Base-by-base conservation (phyloP, 73 alveolate genomes). In the Durusdinium trenchii region DNA sequence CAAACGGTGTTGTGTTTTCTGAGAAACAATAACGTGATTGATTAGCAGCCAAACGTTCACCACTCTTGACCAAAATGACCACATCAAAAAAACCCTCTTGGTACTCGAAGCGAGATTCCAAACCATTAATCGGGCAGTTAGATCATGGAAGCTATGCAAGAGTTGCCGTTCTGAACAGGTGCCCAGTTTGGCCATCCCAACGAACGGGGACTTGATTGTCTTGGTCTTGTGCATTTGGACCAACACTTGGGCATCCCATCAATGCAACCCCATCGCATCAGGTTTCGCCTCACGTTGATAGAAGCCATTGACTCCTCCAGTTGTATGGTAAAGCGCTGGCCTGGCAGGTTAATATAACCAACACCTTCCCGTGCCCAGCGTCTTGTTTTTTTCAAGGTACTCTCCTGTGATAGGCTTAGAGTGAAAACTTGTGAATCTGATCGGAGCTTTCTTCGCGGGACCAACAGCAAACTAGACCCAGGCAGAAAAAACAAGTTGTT, bases 311-410 rank as follows among this genome's bases (percentile, higher is more conserved):
- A 69, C 87, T 36, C 97, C 97, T 1, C 97, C 97, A 32, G 69
- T 43, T 54, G 97, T 91, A 76, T 69, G 87, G 89, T 91, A 91
- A 43, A 91, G 48, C 43, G 81, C 75, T 1, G 97, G 97, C 97
- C 97, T 91, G 38, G 14, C 97, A 23, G 36, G 26, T 3, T 18
- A 18, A 50, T 40, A 26, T 50, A 10, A 62, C 3, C 6, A n/a
- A n/a, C n/a, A n/a, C n/a, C n/a, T n/a, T n/a, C n/a, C n/a, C n/a
- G n/a, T n/a, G n/a, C n/a, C n/a, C n/a, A n/a, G n/a, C n/a, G n/a
- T n/a, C n/a, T n/a, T n/a, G n/a, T n/a, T n/a, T n/a, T n/a, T n/a
- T n/a, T n/a, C n/a, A n/a, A n/a, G n/a, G n/a, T n/a, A n/a, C n/a
- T n/a, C n/a, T n/a, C n/a, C n/a, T n/a, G n/a, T n/a, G n/a, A n/a